Base-by-base conservation (phyloP, 2,329 filamentous ascomycete genomes). In the Calonectria ilicicola region DNA sequence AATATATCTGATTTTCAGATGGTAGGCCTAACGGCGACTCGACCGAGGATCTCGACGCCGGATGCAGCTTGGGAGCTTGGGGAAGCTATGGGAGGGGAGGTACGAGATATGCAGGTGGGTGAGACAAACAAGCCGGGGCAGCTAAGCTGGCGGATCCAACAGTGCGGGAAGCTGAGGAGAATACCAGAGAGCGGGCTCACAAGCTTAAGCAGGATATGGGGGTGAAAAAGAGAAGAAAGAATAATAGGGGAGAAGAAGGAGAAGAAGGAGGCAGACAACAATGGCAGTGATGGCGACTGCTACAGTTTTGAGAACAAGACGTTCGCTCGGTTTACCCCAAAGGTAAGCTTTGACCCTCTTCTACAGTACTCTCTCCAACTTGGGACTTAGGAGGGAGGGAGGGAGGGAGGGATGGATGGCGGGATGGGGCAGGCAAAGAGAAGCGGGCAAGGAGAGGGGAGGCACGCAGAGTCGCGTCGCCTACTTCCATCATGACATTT, bases 101-200 rank as follows among this genome's bases (percentile, higher is more conserved):
- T 14, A 53, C 27, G 49, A 53, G 49, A 29, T 69, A 40, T 47
- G 51, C 26, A 21, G 44, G 64, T 64, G 69, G 69, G 69, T 53
- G 56, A 71, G 69, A 71, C 69, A 47, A 47, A 56, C 46, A 21
- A 63, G 29, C 69, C 38, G 64, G 53, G 64, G 65, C 46, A 71
- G 69, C 69, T 64, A 46, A 21, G 44, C 44, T 64, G 47, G 69
- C 56, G 69, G 69, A 63, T 64, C 69, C 64, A 58, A 26, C 56
- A 23, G n/a, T 53, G 47, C 62, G 69, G 38, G 46, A 67, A 32
- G 40, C 21, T 32, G 32, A 46, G 17, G 35, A 27, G 47, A 38
- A 44, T 47, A 38, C 35, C 56, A 47, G 64, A 67, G 26, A 35
- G 23, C 7, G 35, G 60, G 27, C 21, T 46, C 19, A 9, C 10